A percentile compares a stretch with the other conserved stretches of the same genome.
Evolutionary conservation across 306 rosid species (phyloP).

Genomic region (Acacia confusa): DNA sequence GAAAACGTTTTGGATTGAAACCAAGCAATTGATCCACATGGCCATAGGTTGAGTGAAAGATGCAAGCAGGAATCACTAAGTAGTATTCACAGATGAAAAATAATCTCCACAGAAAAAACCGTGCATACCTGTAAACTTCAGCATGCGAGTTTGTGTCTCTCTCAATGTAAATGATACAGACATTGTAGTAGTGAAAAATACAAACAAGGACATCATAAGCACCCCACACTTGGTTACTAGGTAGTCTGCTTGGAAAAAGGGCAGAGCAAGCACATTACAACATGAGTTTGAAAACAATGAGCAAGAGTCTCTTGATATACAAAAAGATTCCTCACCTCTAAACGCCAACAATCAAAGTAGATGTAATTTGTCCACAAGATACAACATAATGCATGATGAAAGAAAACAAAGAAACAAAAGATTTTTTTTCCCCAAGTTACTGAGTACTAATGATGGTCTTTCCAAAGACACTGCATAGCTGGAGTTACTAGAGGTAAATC

Average conservation of each 20-base stretch:
- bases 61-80: constrained; percentile 16
- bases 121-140: constrained; percentile 88
- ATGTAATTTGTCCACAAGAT: background rate
- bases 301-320: constrained; percentile 8
- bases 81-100: constrained; percentile 19
- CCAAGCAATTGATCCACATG: constrained; percentile 19
- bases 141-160: constrained; percentile 99
- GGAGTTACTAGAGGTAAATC: background rate
- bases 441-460: background rate
- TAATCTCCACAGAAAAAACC: constrained; percentile 13
- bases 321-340: background rate
- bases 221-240: constrained; percentile 97
- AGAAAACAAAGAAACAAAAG: constrained; percentile 18
- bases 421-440: background rate
- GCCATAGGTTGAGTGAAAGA: constrained; percentile 23
- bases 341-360: background rate
- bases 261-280: background rate
- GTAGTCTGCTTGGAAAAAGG: constrained; percentile 66
- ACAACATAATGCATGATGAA: background rate
- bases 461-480: constrained; percentile 9
- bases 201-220: constrained; percentile 98
- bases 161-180: constrained; percentile 97
- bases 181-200: constrained; percentile 98
- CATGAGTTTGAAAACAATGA: constrained; percentile 9
- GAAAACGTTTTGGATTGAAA: background rate